Evolutionary conservation across 2,329 filamentous ascomycete genomes (phyloP).

Genomic region (Diaporthe eres): DNA sequence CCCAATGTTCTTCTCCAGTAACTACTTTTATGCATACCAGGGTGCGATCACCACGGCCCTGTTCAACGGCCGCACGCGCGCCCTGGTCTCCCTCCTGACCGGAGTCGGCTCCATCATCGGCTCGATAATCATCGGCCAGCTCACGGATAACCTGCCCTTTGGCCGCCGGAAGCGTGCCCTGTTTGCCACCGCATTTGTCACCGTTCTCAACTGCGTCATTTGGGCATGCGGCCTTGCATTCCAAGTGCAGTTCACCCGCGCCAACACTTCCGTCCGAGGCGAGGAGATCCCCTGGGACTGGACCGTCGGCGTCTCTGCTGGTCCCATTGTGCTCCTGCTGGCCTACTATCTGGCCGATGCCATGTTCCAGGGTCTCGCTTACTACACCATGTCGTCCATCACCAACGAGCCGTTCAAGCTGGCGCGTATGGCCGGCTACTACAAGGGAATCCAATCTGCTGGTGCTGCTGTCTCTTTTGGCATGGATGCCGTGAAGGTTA

Average conservation of each 20-base stretch:
- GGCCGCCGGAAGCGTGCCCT: conserved; percentile 74
- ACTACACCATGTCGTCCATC: conserved; percentile 82
- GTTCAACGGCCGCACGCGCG: conserved; percentile 81
- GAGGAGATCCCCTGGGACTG: conserved; percentile 47
- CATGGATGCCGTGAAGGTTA: conserved; percentile 52
- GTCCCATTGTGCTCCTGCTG: conserved; percentile 48
- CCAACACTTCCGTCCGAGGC: conserved; percentile 40
- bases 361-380: conserved; percentile 67
- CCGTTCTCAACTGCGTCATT: conserved; percentile 74
- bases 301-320: conserved; percentile 44
- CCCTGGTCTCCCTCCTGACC: conserved; percentile 81
- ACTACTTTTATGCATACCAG: conserved; percentile 89
- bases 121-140: conserved; percentile 74
- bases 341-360: conserved; percentile 48
- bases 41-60: conserved; percentile 79
- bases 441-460: conserved; percentile 85
- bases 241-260: conserved; percentile 65
- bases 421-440: conserved; percentile 83
- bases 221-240: conserved; percentile 82
- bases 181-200: conserved; percentile 67
- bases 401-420: conserved; percentile 81
- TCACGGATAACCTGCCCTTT: conserved; percentile 70
- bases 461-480: conserved; percentile 70
- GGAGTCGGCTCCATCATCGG: conserved; percentile 81
- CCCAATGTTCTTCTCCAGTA: conserved; percentile 86